Percentiles rank a stretch among this genome's conserved stretches.
Evolutionary conservation across 331 rosid species (phyloP).

Genomic region (Phaseolus coccineus): DNA sequence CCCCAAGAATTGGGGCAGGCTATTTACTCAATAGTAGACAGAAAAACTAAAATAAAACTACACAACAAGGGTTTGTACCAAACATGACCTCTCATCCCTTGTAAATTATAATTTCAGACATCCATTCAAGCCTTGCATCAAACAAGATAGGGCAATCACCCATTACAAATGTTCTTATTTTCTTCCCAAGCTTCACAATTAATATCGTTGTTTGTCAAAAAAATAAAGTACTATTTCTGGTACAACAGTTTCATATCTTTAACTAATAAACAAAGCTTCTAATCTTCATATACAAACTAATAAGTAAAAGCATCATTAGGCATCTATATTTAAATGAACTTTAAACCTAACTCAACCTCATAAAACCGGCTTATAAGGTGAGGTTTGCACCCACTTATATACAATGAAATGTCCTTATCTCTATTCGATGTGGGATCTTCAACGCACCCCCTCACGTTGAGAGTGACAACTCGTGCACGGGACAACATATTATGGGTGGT

Average conservation of each 20-base stretch:
- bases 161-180: constrained; percentile 7
- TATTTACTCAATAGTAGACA: constrained; percentile 1
- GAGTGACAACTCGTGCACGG: no score
- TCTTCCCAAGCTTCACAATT: neutral
- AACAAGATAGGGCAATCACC: constrained; percentile 5
- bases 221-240: constrained; percentile 3
- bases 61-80: neutral
- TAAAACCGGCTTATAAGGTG: no score
- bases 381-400: no score
- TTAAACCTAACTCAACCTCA: no score
- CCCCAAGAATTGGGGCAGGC: neutral
- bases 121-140: constrained; percentile 9
- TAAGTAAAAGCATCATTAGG: constrained; percentile 21
- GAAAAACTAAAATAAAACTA: neutral
- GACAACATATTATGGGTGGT: no score
- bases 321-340: neutral
- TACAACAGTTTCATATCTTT: neutral
- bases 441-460: no score
- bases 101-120: neutral
- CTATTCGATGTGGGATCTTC: no score
- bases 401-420: no score
- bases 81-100: neutral
- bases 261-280: neutral
- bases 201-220: constrained; percentile 9
- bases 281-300: constrained; percentile 9